Base-by-base conservation (phyloP, 768 basidiomycete species). In the Suillus tomentosus region DNA sequence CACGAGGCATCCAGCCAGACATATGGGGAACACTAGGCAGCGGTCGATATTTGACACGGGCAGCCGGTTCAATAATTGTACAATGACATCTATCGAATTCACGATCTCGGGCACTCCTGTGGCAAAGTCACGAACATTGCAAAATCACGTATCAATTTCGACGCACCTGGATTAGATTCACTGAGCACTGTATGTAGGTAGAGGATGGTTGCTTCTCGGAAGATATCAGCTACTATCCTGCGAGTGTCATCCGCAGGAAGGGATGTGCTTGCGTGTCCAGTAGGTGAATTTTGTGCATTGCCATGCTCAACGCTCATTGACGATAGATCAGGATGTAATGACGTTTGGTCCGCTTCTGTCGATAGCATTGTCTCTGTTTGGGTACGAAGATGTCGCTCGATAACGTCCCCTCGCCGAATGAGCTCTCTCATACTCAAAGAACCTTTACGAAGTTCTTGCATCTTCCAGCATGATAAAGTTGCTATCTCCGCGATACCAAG, bases 401-500 rank as follows among this genome's bases (percentile, higher is more conserved):
- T 87, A 50, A 78, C 79, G 64, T 87, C 86, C 58, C 89, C 91
- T n/a, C 88, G 84, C 45, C 85, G 81, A 63, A 94, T 82, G 40
- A 94, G 83, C 68, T 92, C 91, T 64, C 88, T 85, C 74, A 85
- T 82, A 75, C 90, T 92, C 65, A 94, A 79, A 42, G 84, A 83
- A 51, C 87, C 87, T 63, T 86, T 86, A 60, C 81, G 84, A 62
- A 82, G 78, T 72, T 92, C 87, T 57, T 81, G 79, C 27, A 79
- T 74, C 74, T 92, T 93, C 92, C 92, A 94, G 68, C 87, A 83
- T 5, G 89, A 85, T 37, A 94, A 82, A 8, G 82, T 80, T n/a
- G 88, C 87, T 24, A 85, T 82, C 71, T 94, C 91, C 27, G 87
- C 91, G 65, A 94, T 83, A 43, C 86, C 89, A 65, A 93, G 83